phyloP scores from a whole-genome alignment of 257 asterid genomes.

The Salvia hispanica region DNA sequence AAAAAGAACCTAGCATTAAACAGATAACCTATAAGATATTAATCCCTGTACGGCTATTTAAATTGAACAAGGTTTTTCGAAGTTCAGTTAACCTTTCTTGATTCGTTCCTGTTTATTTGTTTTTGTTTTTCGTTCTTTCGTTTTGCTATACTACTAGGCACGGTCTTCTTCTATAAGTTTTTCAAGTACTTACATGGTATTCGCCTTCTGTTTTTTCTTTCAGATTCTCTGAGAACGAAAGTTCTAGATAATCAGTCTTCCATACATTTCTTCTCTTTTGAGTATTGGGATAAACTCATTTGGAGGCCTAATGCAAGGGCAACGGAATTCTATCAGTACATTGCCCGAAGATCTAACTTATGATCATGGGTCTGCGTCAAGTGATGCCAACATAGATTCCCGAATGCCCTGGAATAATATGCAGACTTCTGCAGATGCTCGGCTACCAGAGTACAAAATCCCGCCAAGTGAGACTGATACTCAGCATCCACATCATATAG shows the following conservation, averaged over 20 bases:
- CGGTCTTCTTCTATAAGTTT: background rate
- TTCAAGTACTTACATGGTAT: slow-evolving; percentile 2
- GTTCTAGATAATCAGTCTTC: slow-evolving; percentile 26
- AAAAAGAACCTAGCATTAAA: too few relatives aligned
- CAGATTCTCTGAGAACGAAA: slow-evolving; percentile 51
- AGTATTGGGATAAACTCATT: slow-evolving; percentile 30
- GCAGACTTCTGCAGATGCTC: slow-evolving; percentile 53
- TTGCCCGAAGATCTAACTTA: slow-evolving; percentile 69
- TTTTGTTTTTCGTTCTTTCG: background rate
- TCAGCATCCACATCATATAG: slow-evolving; percentile 42
- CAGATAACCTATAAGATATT: too few relatives aligned
- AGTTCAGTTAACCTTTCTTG: background rate
- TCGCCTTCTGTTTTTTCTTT: slow-evolving; percentile 32
- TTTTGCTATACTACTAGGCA: background rate
- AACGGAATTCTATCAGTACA: slow-evolving; percentile 60
- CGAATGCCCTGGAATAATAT: slow-evolving; percentile 65
- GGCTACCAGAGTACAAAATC: slow-evolving; percentile 51
- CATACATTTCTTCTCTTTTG: slow-evolving; percentile 12
- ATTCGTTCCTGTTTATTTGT: background rate
- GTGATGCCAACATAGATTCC: slow-evolving; percentile 61
- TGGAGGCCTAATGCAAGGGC: slow-evolving; percentile 80
- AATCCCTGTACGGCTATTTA: background rate
- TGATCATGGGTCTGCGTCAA: slow-evolving; percentile 64
- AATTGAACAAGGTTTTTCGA: background rate
- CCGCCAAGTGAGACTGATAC: slow-evolving; percentile 44